Evolutionary conservation across 1,284 basidiomycete genomes (phyloP).

Genomic region (Puccinia horiana): DNA sequence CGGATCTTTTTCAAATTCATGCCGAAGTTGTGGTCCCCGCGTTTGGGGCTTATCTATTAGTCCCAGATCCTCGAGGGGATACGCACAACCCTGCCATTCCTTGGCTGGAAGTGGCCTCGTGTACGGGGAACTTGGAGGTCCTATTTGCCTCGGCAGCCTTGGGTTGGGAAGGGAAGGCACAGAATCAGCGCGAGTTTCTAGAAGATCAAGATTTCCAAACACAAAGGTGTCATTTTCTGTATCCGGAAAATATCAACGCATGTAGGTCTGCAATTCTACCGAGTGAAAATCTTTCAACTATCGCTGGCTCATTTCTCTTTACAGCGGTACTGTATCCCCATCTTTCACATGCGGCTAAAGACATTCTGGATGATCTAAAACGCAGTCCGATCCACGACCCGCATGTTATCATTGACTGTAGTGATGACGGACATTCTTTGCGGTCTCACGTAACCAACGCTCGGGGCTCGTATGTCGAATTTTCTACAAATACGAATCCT

Average conservation of each 20-base stretch:
- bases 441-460: background rate
- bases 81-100: conserved; percentile 20
- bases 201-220: conserved; percentile 33
- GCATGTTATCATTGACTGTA: conserved; percentile 22
- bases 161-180: conserved; percentile 25
- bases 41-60: conserved; percentile 28
- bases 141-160: background rate
- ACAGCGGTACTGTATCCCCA: conserved; percentile 4
- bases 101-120: conserved; percentile 31
- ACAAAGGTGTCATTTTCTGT: conserved; percentile 24
- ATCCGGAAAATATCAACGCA: background rate
- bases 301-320: background rate
- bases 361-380: conserved; percentile 2
- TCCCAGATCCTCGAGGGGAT: conserved; percentile 31
- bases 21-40: background rate
- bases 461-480: conserved; percentile 11
- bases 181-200: conserved; percentile 25
- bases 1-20: conserved; percentile 30
- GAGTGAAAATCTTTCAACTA: background rate
- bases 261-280: background rate
- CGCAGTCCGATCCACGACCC: conserved; percentile 35
- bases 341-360: background rate
- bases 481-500: background rate
- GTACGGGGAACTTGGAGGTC: conserved; percentile 31
- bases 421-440: conserved; percentile 31